Base-by-base conservation (phyloP, 805 yeast species). In the Spathaspora gorwiae region DNA sequence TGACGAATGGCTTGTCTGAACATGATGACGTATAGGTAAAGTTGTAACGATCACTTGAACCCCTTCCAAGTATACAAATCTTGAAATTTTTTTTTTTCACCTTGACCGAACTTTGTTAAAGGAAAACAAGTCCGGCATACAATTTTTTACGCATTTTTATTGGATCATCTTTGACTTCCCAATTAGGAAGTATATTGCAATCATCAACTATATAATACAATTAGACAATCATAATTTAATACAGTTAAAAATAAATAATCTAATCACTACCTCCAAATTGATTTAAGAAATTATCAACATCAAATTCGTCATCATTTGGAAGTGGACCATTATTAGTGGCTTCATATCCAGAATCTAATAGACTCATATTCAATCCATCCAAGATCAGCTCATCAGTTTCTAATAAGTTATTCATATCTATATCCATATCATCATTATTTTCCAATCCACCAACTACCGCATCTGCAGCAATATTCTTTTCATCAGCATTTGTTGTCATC, bases 1-100 rank as follows among this genome's bases (percentile, higher is more conserved):
- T 78, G 72, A 73, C 84, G 82, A 56, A 79, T 62, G 51, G 83
- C 68, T 67, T 78, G 80, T 78, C 83, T 79, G 66, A 80, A 80
- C 85, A 80, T 80, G 35, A n/a, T 24, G 37, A 30, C 29, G 27
- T 13, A n/a, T 24, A 7, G 6, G n/a, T 39, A n/a, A 31, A 29
- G 35, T 29, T 26, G 7, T 19, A 19, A 19, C 24, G 24, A 19
- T 19, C 24, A 19, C 24, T 19, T 3, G 24, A 19, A 19, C 24
- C 24, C 24, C 24, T 19, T 19, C 24, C 24, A 19, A 19, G 4
- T 19, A 19, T 19, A 19, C 24, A 19, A 19, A 19, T 19, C 24
- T 19, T 19, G 24, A 19, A 19, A 15, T 2, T 12, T 12, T 26
- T 29, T 35, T 36, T 42, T 42, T 42, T 42, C 32, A 24, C 19